Conservation (phyloP, 345 rosid species). For the Lepidium didymum region DNA sequence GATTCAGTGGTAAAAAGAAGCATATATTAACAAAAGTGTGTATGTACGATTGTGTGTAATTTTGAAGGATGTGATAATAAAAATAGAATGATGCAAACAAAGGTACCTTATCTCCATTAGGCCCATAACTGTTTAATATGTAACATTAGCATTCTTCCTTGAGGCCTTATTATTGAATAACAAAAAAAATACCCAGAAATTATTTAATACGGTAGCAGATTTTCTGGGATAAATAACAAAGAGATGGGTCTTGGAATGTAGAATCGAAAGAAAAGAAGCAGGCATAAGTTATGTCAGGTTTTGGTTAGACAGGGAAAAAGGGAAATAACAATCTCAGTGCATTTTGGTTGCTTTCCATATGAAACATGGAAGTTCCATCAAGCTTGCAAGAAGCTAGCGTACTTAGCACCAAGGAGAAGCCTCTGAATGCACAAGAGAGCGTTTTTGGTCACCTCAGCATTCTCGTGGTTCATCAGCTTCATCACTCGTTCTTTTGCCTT, state of each 20-base stretch:
- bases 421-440: constrained; percentile 78
- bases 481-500: constrained; percentile 90
- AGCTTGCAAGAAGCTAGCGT: constrained; percentile 94
- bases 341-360: constrained; percentile 11
- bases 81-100: background rate
- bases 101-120: background rate
- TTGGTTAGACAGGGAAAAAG: constrained; percentile 4
- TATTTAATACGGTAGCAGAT: constrained; percentile 14
- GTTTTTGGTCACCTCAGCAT: constrained; percentile 67
- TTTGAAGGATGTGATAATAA: background rate
- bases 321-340: constrained; percentile 3
- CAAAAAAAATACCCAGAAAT: background rate
- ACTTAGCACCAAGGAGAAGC: constrained; percentile 87
- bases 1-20: background rate
- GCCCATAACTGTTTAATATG: background rate
- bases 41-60: background rate
- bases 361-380: constrained; percentile 28
- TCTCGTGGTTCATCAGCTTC: constrained; percentile 87
- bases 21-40: background rate
- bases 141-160: background rate
- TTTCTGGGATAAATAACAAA: constrained; percentile 13
- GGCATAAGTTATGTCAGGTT: background rate
- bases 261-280: background rate
- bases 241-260: constrained; percentile 12
- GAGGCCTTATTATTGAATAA: constrained; percentile 12